These are phyloP conservation scores for Trichoderma atrobrunneum DNA, from an alignment of 2,329 filamentous ascomycete species.

Conservation along the genomic window DNA sequence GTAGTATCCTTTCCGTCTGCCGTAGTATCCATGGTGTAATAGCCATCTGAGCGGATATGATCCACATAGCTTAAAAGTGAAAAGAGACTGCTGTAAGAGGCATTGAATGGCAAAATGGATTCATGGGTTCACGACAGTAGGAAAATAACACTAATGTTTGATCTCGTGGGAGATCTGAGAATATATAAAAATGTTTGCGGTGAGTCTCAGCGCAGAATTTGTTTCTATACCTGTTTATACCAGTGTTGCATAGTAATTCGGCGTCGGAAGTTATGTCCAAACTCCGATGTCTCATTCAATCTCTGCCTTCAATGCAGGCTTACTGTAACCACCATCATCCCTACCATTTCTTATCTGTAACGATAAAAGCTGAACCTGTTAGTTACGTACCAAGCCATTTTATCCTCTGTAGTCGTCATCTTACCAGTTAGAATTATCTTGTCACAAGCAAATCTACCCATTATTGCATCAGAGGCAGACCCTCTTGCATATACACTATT, in stretches of 20 bases:
- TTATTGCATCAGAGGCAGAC: neutral
- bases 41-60: neutral
- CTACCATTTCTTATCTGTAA: neutral
- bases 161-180: neutral
- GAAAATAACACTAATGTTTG: neutral
- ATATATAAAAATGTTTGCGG: neutral
- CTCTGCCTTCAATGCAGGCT: neutral
- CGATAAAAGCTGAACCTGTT: neutral
- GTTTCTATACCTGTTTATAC: neutral
- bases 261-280: neutral
- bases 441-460: neutral
- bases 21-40: neutral
- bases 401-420: neutral
- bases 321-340: neutral
- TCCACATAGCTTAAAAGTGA: neutral
- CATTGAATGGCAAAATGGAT: neutral
- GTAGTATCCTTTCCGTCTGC: neutral
- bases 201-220: neutral
- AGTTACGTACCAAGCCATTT: neutral
- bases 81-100: neutral
- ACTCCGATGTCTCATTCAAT: neutral
- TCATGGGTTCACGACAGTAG: neutral
- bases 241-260: neutral
- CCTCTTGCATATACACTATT: neutral
- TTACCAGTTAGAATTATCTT: neutral